Base-by-base conservation (phyloP, 345 rosid genomes). In the Theobroma cacao region DNA sequence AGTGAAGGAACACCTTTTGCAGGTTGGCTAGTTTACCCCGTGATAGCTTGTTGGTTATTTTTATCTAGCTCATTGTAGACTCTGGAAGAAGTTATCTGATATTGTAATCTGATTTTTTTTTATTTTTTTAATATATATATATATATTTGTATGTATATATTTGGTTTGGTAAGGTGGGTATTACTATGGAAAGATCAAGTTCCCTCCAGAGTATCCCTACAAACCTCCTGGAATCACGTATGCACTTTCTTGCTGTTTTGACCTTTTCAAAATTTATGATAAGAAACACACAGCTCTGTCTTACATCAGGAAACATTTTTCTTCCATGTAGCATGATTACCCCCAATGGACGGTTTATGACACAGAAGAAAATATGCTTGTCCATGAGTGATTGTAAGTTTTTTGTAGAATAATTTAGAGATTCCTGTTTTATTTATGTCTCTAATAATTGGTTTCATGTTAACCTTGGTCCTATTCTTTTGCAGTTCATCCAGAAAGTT, bases 221-320 rank as follows among this genome's bases (percentile, higher is more conserved):
- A 96, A 92, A 84, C 99, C 98, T 85, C 99, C 99, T 13, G 99
- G 99, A 83, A 96, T 96, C 81, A 93, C 94, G 99, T 96, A 88
- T 50, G 88, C 38, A 63, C 79, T 71, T 78, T 72, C 4, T 77
- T 75, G 40, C 78, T 30, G 15, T 71, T 67, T 34, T 48, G 24
- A 45, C 12, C 73, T 78, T 79, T 68, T 61, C 20, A 26, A 64
- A 67, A 7, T 59, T 71, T 40, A 36, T 55, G 15, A 52, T 7
- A 55, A 5, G 36, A 55, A 50, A 40, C 8, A 45, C 47, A 47
- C 20, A 41, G 7, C 18, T 72, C 56, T 24, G 36, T 62, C n/a
- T 53, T 26, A 31, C 31, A 62, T 36, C 55, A 58, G 48, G 26
- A 31, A 53, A 12, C 47, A 47, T 26, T 65, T 79, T 26, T 45